These are phyloP conservation scores for Cryptococcus neoformans DNA, from an alignment of 1,284 basidiomycete species.

Conservation along the genomic window DNA sequence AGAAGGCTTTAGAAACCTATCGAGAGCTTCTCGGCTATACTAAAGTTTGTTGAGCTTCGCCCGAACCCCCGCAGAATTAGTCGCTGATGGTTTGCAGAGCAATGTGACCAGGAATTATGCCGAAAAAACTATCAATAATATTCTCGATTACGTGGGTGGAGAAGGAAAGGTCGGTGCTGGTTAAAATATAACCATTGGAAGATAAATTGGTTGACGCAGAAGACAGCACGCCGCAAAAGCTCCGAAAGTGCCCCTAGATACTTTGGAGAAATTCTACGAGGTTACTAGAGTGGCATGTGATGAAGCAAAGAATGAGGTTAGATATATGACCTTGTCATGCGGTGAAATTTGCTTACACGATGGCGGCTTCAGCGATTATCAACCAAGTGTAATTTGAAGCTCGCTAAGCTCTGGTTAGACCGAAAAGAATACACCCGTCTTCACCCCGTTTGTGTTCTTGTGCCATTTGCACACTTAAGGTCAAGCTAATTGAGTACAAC, in stretches of 20 bases:
- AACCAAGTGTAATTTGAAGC: slow-evolving; percentile 93
- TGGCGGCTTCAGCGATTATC: slow-evolving; percentile 66
- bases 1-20: slow-evolving; percentile 83
- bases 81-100: slow-evolving; percentile 17
- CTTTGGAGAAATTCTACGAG: slow-evolving; percentile 93
- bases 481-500: neutral
- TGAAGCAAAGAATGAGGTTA: slow-evolving; percentile 92
- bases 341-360: neutral
- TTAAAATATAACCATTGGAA: neutral
- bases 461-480: too few species aligned
- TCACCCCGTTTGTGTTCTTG: slow-evolving; percentile 59
- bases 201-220: neutral
- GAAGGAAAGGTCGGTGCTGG: slow-evolving; percentile 66
- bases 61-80: neutral
- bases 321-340: slow-evolving; percentile 17
- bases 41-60: slow-evolving; percentile 52
- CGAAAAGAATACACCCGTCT: slow-evolving; percentile 85
- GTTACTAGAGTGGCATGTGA: slow-evolving; percentile 84
- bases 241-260: slow-evolving; percentile 70
- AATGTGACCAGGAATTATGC: slow-evolving; percentile 57
- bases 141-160: slow-evolving; percentile 92
- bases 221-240: slow-evolving; percentile 41
- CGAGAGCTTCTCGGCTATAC: slow-evolving; percentile 83
- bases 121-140: slow-evolving; percentile 98
- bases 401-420: slow-evolving; percentile 96